Conservation (phyloP, 805 yeast species). For the Kodamaea leandrae region DNA sequence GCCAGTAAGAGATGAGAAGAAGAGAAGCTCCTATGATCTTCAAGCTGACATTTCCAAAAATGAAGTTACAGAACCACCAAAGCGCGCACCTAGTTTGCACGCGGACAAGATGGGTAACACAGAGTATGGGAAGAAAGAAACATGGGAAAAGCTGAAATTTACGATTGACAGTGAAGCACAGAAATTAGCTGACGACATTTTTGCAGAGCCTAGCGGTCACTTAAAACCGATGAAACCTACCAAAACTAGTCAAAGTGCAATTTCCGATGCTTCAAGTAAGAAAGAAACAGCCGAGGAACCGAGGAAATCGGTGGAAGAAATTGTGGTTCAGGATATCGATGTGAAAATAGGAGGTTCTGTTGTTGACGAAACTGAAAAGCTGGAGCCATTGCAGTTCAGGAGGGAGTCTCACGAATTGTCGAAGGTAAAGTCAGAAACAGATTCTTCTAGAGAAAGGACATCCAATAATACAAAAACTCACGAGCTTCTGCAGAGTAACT, state of each 20-base stretch:
- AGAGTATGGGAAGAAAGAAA: constrained; percentile 31
- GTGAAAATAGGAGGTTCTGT: too few species aligned
- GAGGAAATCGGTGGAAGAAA: not conserved
- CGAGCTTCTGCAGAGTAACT: not conserved
- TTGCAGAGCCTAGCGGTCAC: constrained; percentile 18
- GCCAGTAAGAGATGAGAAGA: not conserved
- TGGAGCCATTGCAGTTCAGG: too few species aligned
- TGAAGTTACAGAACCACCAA: not conserved
- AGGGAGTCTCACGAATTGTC: not conserved
- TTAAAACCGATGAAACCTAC: constrained; percentile 2
- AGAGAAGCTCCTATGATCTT: not conserved
- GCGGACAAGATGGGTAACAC: constrained; percentile 1
- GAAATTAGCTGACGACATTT: constrained; percentile 41
- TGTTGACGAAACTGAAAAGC: too few species aligned
- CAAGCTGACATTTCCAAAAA: not conserved
- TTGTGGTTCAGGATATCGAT: too few species aligned
- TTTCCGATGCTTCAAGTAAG: constrained; percentile 12
- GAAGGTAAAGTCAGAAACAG: not conserved
- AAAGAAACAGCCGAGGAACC: not conserved
- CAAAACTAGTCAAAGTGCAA: constrained; percentile 19
- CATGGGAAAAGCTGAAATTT: constrained; percentile 33
- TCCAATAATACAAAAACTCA: not conserved
- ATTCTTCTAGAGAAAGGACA: not conserved
- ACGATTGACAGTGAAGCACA: constrained; percentile 32
- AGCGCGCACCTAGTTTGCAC: not conserved